A percentile compares a stretch with the other conserved stretches of the same genome.
Conservation (phyloP, 2,329 filamentous ascomycete genomes). For the Decorospora gaudefroyi region DNA sequence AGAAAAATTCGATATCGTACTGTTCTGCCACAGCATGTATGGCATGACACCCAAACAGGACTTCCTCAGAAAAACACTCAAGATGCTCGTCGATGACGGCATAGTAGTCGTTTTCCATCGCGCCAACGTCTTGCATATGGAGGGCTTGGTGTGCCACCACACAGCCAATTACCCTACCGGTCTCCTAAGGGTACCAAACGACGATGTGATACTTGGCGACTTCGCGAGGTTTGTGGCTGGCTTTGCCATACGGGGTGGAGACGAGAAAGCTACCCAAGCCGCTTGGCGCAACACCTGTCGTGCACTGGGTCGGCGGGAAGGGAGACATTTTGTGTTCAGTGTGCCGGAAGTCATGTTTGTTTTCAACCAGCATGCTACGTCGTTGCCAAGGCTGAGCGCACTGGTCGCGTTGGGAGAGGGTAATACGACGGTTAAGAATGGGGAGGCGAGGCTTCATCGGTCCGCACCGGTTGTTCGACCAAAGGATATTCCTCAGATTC, state of each 20-base stretch:
- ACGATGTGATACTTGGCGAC: constrained; percentile 54
- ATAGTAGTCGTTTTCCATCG: constrained; percentile 62
- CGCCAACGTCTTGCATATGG: constrained; percentile 50
- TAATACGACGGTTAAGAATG: constrained; percentile 55
- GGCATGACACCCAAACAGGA: constrained; percentile 58
- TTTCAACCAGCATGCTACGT: constrained; percentile 56
- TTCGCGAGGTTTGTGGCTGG: constrained; percentile 61
- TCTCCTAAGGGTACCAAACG: constrained; percentile 50
- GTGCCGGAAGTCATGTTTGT: constrained; percentile 56
- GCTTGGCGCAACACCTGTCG: constrained; percentile 62
- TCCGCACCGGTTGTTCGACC: constrained; percentile 56
- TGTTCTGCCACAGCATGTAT: constrained; percentile 69
- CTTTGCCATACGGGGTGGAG: constrained; percentile 44
- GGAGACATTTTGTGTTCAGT: constrained; percentile 55
- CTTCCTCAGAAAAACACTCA: constrained; percentile 55
- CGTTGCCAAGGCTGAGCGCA: constrained; percentile 51
- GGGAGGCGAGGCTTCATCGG: constrained; percentile 54
- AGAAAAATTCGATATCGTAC: constrained; percentile 58
- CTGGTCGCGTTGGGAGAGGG: constrained; percentile 48
- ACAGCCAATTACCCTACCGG: constrained; percentile 56
- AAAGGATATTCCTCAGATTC: constrained; percentile 55
- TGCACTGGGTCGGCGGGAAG: constrained; percentile 49
- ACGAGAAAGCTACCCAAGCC: constrained; percentile 35
- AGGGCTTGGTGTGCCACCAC: constrained; percentile 56
- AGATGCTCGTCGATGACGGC: constrained; percentile 54